phyloP scores from a whole-genome alignment of 106 monocot species.

The Cymbidium sinense region DNA sequence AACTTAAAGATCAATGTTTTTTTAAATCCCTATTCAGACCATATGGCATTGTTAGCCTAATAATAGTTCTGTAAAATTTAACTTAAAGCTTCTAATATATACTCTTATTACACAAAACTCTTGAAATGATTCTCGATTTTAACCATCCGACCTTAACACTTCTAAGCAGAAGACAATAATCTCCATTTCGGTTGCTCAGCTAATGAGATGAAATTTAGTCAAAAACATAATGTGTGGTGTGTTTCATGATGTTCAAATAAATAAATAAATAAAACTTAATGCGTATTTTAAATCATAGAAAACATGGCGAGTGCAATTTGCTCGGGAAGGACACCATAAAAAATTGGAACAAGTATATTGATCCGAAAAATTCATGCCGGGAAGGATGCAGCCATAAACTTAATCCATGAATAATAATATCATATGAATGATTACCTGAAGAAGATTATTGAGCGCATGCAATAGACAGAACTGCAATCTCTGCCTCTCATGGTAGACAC shows the following conservation, averaged over 20 bases:
- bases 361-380: slow-evolving; percentile 1
- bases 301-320: not conserved
- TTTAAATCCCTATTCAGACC: too few species aligned
- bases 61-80: too few species aligned
- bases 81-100: not conserved
- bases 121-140: not conserved
- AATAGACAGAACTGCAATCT: slow-evolving; percentile 77
- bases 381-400: not conserved
- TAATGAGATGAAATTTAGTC: not conserved
- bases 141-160: not conserved
- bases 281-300: not conserved
- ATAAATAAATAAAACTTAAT: not conserved
- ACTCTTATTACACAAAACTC: not conserved
- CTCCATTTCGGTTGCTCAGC: not conserved
- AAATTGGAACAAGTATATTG: not conserved
- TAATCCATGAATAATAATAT: not conserved
- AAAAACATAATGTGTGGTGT: not conserved
- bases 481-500: slow-evolving; percentile 80
- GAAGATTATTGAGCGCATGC: slow-evolving; percentile 89
- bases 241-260: not conserved
- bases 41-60: too few species aligned
- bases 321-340: not conserved
- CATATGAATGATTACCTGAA: slow-evolving; percentile 39
- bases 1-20: too few species aligned
- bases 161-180: not conserved